Evolutionary conservation across 371 early-diverging fungal genomes (phyloP).

Genomic region (Mucor sp.): DNA sequence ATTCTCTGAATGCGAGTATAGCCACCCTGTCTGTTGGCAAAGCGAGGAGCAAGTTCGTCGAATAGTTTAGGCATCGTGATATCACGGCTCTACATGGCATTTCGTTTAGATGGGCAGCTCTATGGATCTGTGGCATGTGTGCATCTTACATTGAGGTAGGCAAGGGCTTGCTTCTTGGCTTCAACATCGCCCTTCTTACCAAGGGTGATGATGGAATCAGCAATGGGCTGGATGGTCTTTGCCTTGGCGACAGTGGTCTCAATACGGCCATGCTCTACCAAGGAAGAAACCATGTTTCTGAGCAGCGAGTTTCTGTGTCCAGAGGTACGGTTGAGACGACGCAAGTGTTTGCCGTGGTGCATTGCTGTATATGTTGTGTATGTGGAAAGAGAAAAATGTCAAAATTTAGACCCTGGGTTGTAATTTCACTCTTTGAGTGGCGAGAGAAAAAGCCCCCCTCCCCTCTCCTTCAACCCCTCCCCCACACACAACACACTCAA

Average conservation of each 20-base stretch:
- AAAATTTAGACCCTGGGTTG: constrained; percentile 17
- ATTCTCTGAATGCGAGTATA: constrained; percentile 88
- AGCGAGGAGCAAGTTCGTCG: constrained; percentile 83
- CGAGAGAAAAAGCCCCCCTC: not conserved
- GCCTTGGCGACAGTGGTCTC: constrained; percentile 95
- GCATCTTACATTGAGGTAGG: constrained; percentile 62
- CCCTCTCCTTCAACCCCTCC: not conserved
- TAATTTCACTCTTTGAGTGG: not conserved
- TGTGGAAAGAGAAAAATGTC: constrained; percentile 4
- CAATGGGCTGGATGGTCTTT: constrained; percentile 84
- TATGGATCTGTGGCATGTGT: too few species aligned
- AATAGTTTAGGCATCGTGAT: constrained; percentile 83
- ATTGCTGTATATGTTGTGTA: constrained; percentile 32
- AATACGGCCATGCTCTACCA: constrained; percentile 89
- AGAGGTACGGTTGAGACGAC: constrained; percentile 71
- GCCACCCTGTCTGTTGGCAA: constrained; percentile 80
- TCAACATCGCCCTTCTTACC: constrained; percentile 72
- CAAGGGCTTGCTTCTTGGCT: constrained; percentile 64
- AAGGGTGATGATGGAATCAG: constrained; percentile 85
- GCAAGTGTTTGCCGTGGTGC: constrained; percentile 74
- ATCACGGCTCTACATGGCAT: constrained; percentile 53
- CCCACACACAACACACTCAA: not conserved
- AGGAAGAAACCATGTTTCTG: constrained; percentile 84
- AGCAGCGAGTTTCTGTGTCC: constrained; percentile 83
- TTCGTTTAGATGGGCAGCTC: too few species aligned